These are phyloP conservation scores for Hordeum pubiflorum DNA, from an alignment of 202 grass and related monocot genomes.

Conservation along the genomic window DNA sequence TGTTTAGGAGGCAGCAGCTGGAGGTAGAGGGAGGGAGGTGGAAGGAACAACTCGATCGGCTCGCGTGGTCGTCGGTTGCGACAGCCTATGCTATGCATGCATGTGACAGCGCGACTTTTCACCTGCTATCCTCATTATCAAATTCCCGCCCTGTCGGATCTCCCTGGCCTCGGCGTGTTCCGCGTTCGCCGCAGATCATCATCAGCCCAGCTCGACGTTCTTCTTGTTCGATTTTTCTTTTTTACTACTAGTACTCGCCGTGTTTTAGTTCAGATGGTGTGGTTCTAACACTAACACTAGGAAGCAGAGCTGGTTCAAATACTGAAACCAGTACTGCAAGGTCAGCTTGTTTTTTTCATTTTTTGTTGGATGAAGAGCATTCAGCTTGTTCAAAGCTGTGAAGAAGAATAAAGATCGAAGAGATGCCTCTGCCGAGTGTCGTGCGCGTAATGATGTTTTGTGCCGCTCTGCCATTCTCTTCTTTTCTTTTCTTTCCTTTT, in stretches of 20 bases:
- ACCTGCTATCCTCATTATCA: conserved; percentile 27
- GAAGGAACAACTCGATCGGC: conserved; percentile 32
- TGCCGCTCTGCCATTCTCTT: conserved; percentile 7
- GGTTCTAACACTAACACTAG: too few species aligned
- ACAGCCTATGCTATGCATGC: conserved; percentile 11
- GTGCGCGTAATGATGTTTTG: background rate
- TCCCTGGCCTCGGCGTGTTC: background rate
- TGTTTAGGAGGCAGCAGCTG: conserved; percentile 12
- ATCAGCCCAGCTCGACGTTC: background rate
- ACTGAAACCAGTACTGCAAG: too few species aligned
- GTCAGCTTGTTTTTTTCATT: background rate
- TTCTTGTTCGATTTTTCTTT: too few species aligned
- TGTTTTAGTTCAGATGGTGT: too few species aligned
- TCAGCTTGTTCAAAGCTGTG: background rate
- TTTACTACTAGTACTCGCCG: too few species aligned
- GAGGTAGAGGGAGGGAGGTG: background rate
- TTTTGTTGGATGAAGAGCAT: background rate
- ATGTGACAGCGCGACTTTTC: conserved; percentile 52
- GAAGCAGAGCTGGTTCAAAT: too few species aligned
- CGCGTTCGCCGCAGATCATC: background rate
- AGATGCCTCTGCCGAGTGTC: background rate
- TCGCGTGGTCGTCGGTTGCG: conserved; percentile 39
- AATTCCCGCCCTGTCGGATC: conserved; percentile 34
- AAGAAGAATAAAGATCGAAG: background rate
- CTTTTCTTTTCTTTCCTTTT: background rate